Base-by-base conservation (phyloP, 2,329 filamentous ascomycete species). In the Graphiopsis chlorocephala region DNA sequence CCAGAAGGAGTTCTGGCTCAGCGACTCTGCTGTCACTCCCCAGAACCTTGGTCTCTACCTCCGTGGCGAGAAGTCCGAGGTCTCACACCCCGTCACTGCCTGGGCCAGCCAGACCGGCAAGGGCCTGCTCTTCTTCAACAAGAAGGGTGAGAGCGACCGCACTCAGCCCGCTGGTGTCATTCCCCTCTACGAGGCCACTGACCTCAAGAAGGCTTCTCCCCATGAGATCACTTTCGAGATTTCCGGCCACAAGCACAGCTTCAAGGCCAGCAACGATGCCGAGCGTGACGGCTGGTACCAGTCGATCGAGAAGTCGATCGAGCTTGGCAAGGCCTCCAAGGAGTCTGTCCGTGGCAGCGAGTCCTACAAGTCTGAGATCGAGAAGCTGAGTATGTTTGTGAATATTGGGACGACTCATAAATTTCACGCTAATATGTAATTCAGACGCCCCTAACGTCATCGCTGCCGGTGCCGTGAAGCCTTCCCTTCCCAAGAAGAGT, bases 51-150 rank as follows among this genome's bases (percentile, higher is more conserved):
- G 84, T 71, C 81, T 85, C 72, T 97, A 94, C 83, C 85, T 96
- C 72, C 92, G 93, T 81, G 89, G 88, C 74, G 93, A 97, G 86
- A 97, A 97, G 89, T 84, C 89, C 64, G 84, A 88, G 62, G 84
- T 89, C 70, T 89, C 90, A 67, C 90, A 96, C 82, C 85, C 91
- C 70, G 90, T 90, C 72, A 90, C 88, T 71, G 90, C 95, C 38
- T 97, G 95, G 92, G 92, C 94, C 68, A 88, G 88, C 72, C 88
- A 96, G 84, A 97, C 94, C 66, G 94, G 94, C 78, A 96, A 96
- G 85, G 95, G 95, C 76, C 90, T 98, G 23, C 84, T 98, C 48
- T 97, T 96, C 85, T 91, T 92, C 80, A 89, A 90, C 80, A 93
- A 94, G 87, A 89, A 91, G 80, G 83, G 85, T 61, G 85, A 88